These are phyloP conservation scores for Clavariopsis aquatica DNA, from an alignment of 495 filamentous ascomycete genomes.

Conservation along the genomic window DNA sequence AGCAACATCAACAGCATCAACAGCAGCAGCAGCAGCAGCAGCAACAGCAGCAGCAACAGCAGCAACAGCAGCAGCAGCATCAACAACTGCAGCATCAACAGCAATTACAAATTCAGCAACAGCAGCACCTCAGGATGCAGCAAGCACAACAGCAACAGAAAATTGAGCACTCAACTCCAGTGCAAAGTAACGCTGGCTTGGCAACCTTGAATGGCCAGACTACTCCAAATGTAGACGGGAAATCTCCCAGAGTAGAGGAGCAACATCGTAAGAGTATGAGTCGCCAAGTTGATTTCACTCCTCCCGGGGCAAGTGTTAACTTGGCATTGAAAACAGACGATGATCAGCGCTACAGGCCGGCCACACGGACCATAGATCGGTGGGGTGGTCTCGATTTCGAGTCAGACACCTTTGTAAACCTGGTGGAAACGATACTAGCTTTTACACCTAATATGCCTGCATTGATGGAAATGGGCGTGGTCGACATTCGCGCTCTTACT, in stretches of 20 bases:
- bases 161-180: conserved; percentile 33
- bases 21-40: conserved; percentile 48
- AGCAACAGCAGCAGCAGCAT: conserved; percentile 25
- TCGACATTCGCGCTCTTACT: conserved; percentile 89
- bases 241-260: conserved; percentile 17
- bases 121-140: conserved; percentile 15
- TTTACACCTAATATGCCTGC: conserved; percentile 71
- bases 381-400: conserved; percentile 14
- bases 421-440: conserved; percentile 35
- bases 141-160: conserved; percentile 1
- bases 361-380: not conserved
- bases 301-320: conserved; percentile 29
- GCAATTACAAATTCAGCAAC: conserved; percentile 30
- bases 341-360: not conserved
- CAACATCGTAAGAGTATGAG: conserved; percentile 54
- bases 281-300: conserved; percentile 42
- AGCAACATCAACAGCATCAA: conserved; percentile 23
- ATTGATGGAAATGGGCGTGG: conserved; percentile 75
- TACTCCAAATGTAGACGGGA: conserved; percentile 36
- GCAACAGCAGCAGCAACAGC: conserved; percentile 42
- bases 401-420: not conserved
- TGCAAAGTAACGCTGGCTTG: conserved; percentile 25
- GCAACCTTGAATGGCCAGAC: conserved; percentile 29
- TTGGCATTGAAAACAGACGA: not conserved
- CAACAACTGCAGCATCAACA: not conserved